phyloP scores from a whole-genome alignment of 371 early-diverging fungal genomes.

The Mortierella sp. region DNA sequence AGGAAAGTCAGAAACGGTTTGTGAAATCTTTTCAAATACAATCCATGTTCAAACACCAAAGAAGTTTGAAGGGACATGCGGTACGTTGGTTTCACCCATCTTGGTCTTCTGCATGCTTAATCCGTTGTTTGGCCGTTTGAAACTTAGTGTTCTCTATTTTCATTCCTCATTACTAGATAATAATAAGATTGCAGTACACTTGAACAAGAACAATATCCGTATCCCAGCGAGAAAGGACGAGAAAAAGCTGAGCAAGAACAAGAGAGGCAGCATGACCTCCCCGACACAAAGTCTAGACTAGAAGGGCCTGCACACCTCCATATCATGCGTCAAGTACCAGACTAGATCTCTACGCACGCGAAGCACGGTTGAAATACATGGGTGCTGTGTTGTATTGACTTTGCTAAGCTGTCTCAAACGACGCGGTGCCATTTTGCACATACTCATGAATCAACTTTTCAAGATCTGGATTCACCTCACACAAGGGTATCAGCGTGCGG shows the following conservation, averaged over 20 bases:
- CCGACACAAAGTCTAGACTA: too few relatives aligned
- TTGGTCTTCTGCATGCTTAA: background rate
- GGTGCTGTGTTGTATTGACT: too few relatives aligned
- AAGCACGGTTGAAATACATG: too few relatives aligned
- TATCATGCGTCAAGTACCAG: too few relatives aligned
- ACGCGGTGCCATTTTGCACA: conserved; percentile 24
- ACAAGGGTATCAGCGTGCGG: conserved; percentile 38
- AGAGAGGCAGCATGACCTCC: conserved; percentile 6
- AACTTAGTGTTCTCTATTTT: background rate
- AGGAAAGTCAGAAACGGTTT: conserved; percentile 18
- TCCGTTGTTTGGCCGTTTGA: background rate
- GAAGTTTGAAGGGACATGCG: conserved; percentile 38
- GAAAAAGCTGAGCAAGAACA: conserved; percentile 28
- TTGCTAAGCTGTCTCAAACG: too few relatives aligned
- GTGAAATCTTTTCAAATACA: conserved; percentile 22
- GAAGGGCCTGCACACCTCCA: too few relatives aligned
- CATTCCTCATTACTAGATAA: conserved; percentile 10
- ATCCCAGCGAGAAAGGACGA: conserved; percentile 38
- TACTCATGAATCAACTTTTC: conserved; percentile 23
- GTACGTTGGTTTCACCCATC: conserved; percentile 6
- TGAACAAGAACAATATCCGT: conserved; percentile 32
- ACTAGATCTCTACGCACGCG: too few relatives aligned
- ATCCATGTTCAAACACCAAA: conserved; percentile 45
- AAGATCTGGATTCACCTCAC: conserved; percentile 25
- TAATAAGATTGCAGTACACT: conserved; percentile 23